Base-by-base conservation (phyloP, 2,329 filamentous ascomycete genomes). In the Ascocoryne sarcoides region DNA sequence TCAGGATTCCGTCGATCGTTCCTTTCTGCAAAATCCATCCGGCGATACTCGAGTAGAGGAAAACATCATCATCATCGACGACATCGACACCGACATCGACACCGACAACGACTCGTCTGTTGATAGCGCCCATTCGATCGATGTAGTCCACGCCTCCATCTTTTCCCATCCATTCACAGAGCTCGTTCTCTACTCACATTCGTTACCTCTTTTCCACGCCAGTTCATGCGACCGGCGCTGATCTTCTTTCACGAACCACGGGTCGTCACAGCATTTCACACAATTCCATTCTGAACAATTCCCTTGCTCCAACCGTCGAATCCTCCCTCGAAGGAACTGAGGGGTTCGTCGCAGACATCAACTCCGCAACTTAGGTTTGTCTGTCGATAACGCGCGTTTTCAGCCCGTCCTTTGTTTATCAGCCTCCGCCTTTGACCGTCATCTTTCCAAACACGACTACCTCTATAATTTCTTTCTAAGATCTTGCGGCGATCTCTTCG, bases 101-200 rank as follows among this genome's bases (percentile, higher is more conserved):
- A 35, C 19, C 17, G 19, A 15, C 32, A 35, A n/a, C 9, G 31
- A 16, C 30, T 12, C 32, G 16, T 12, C 32, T 31, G n/a, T 12
- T 14, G n/a, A 20, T n/a, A 19, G 32, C 17, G 16, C n/a, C 17
- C 32, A 3, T 20, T 12, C 29, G 4, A 29, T 45, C 42, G 33
- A 45, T 46, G 47, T 47, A 45, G 39, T 37, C 16, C 39, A n/a
- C 28, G 37, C 37, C n/a, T n/a, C 14, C 23, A 29, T 40, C 21
- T 20, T 32, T 14, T 15, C 8, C 16, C 14, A 33, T n/a, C n/a
- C 19, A 35, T 7, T 32, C 18, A 16, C 39, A 39, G 46, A 49
- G 46, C 46, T 49, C 34, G 42, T 44, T 44, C 43, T 46, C 43
- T 42, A 31, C 30, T 37, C 37, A 46, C 47, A 42, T 32, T 49